phyloP scores from a whole-genome alignment of 106 monocot genomes.

The Alisma plantagoaquatica region DNA sequence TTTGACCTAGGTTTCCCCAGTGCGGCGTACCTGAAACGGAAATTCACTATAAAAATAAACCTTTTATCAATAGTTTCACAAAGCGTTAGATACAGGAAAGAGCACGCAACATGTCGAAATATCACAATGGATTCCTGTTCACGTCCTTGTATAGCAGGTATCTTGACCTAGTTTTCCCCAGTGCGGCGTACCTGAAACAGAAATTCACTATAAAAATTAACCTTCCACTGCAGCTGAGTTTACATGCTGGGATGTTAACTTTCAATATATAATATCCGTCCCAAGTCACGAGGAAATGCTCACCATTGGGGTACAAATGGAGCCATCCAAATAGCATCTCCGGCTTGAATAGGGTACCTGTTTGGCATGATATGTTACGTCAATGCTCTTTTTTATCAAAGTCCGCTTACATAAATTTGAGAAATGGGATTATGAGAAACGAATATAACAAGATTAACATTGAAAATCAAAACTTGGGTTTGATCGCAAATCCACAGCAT shows the following conservation, averaged over 20 bases:
- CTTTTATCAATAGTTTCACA: no score
- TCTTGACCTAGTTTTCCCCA: slow-evolving; percentile 59
- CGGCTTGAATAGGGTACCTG: slow-evolving; percentile 95
- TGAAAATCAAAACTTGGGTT: not conserved
- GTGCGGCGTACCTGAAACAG: slow-evolving; percentile 86
- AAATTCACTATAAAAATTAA: no score
- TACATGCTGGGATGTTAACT: no score
- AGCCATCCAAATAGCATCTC: slow-evolving; percentile 98
- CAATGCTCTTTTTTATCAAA: no score
- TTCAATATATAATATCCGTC: no score
- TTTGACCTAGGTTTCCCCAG: slow-evolving; percentile 63
- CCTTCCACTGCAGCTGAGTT: no score
- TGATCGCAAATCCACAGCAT: not conserved
- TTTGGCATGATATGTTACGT: no score
- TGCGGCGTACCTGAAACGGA: slow-evolving; percentile 86
- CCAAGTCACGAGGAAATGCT: no score
- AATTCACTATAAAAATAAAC: no score
- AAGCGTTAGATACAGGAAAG: no score
- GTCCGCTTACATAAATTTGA: not conserved
- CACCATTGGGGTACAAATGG: slow-evolving; percentile 97
- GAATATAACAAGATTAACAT: not conserved
- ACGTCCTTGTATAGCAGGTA: slow-evolving; percentile 98
- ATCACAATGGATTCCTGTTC: slow-evolving; percentile 62
- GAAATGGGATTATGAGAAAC: not conserved
- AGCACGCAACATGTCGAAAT: no score